Evolutionary conservation across 345 rosid genomes (phyloP).

Genomic region (Hevea brasiliensis): DNA sequence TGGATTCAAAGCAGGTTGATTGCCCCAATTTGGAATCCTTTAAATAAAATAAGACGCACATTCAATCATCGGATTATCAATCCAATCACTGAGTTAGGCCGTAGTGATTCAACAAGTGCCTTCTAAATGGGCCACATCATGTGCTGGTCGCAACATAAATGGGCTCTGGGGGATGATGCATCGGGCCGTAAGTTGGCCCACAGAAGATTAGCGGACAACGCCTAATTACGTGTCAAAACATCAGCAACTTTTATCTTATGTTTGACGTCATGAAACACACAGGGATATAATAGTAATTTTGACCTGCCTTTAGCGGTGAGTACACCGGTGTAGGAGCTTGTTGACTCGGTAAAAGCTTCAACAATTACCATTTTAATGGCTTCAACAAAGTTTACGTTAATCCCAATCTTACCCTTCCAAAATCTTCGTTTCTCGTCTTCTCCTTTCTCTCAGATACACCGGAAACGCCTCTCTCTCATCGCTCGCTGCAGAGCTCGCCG

Average conservation of each 20-base stretch:
- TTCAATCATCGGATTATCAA: too few relatives aligned
- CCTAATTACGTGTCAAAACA: not conserved
- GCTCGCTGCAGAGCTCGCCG: slow-evolving; percentile 8
- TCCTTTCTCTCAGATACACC: slow-evolving; percentile 2
- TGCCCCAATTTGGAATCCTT: too few relatives aligned
- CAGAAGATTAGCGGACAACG: not conserved
- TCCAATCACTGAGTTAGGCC: too few relatives aligned
- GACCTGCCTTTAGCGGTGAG: not conserved
- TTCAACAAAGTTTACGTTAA: not conserved
- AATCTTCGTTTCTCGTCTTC: slow-evolving; percentile 3
- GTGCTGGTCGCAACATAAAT: too few relatives aligned
- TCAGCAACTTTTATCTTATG: not conserved
- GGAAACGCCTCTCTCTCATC: not conserved
- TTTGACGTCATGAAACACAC: too few relatives aligned
- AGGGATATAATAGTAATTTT: slow-evolving; percentile 5
- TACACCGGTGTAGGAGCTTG: not conserved
- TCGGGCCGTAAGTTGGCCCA: not conserved
- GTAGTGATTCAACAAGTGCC: too few relatives aligned
- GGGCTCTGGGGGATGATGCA: not conserved
- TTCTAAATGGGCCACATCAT: too few relatives aligned
- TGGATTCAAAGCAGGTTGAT: too few relatives aligned
- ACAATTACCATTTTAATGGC: slow-evolving; percentile 18
- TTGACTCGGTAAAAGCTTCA: not conserved
- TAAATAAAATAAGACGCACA: too few relatives aligned
- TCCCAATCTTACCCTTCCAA: slow-evolving; percentile 19